A percentile compares a stretch with the other conserved stretches of the same genome.
Conservation (phyloP, 2,329 filamentous ascomycete genomes). For the Ophiostoma tasmaniense region DNA sequence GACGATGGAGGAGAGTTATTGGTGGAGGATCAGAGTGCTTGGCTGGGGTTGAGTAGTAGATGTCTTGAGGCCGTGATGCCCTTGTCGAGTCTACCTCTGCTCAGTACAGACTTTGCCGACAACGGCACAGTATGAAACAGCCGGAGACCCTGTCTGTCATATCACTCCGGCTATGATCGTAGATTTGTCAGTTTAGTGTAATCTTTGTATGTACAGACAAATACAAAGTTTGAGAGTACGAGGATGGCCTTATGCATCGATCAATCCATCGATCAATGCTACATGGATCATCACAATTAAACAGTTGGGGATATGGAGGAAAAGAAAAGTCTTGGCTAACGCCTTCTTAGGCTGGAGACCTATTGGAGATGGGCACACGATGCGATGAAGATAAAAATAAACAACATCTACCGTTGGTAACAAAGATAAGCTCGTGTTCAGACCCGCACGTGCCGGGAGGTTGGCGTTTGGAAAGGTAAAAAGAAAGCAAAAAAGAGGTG, state of each 20-base stretch:
- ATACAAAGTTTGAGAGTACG: conserved; percentile 11
- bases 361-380: not conserved
- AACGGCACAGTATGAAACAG: not conserved
- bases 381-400: not conserved
- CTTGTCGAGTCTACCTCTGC: too few species aligned
- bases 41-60: too few species aligned
- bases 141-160: not conserved
- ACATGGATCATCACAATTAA: conserved; percentile 1
- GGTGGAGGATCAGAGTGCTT: too few species aligned
- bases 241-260: not conserved
- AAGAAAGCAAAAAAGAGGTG: too few species aligned
- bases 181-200: not conserved
- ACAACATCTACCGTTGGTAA: not conserved
- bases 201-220: not conserved
- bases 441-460: not conserved
- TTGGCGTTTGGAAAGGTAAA: too few species aligned
- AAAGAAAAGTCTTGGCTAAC: not conserved
- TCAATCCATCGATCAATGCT: not conserved
- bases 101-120: not conserved
- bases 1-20: too few species aligned
- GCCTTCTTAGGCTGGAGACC: not conserved
- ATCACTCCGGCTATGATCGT: not conserved
- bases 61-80: too few species aligned
- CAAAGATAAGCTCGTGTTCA: conserved; percentile 1
- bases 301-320: not conserved